Base-by-base conservation (phyloP, 2,329 filamentous ascomycete species). In the Huntiella omanensis region DNA sequence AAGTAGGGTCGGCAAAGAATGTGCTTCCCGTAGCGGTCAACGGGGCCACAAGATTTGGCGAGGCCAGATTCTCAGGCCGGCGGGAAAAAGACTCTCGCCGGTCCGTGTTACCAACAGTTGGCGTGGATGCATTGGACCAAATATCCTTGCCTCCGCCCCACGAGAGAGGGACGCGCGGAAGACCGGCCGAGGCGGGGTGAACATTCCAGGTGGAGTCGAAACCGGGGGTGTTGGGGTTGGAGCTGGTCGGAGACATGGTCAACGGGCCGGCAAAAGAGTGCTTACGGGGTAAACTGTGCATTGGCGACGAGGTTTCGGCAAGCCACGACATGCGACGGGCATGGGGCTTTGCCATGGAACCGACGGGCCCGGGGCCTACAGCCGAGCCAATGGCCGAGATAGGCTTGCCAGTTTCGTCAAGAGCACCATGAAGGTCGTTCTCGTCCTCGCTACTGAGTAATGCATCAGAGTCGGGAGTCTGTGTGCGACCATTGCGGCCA, bases 361-460 rank as follows among this genome's bases (percentile, higher is more conserved):
- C 55, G 62, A 63, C 55, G 68, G 68, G 52, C 63, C 63, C 55
- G 38, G 38, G 17, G 13, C 28, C 22, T 28, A 28, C 11, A 58
- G 60, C 48, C 71, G 73, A 53, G 73, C 33, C 28, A 19, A 39
- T 16, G 8, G 17, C 17, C 40, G 35, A 37, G 22, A 40, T 33
- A 13, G 35, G 19, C 15, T 35, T 19, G n/a, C 17, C 16, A 10
- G 46, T 32, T 32, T 37, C 15, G 16, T 39, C 33, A 36, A 36
- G 16, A 35, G 34, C 19, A 35, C 22, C n/a, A 19, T 19, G 39
- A 16, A 40, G 17, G 50, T 94, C 82, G 48, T 68, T 71, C 61
- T 98, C 91, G 60, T 96, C 91, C 60, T 96, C 91, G 10, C 87
- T 95, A 53, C 88, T 96, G 45, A 82, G 86, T 50, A 96, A 67